Percentiles rank a stretch among this genome's conserved stretches.
These are phyloP conservation scores for Globisporangium perplexum DNA, from an alignment of 352 stramenopile genomes.

Conservation along the genomic window DNA sequence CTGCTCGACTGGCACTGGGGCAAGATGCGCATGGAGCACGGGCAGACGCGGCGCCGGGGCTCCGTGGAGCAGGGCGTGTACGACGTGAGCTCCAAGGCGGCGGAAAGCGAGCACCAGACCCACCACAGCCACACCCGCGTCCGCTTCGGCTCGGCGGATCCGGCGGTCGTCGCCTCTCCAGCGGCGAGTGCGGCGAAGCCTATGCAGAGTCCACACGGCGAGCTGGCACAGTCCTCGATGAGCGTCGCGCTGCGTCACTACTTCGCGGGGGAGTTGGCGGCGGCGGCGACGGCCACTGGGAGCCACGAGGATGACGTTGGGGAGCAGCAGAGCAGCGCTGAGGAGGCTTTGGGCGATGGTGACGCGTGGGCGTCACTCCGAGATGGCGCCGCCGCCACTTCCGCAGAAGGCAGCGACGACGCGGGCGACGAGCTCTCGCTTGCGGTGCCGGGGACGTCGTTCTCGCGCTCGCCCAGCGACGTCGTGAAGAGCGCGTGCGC, in stretches of 20 bases:
- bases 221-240: constrained; percentile 54
- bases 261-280: constrained; percentile 51
- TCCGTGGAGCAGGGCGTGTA: constrained; percentile 15
- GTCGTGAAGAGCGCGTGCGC: constrained; percentile 23
- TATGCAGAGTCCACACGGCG: constrained; percentile 30
- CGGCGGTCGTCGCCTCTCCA: constrained; percentile 11
- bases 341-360: not conserved
- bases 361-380: not conserved
- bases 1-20: constrained; percentile 81
- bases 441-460: not conserved
- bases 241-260: constrained; percentile 40
- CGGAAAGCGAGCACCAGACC: not conserved
- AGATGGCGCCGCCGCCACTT: not conserved
- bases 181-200: not conserved
- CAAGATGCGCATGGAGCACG: constrained; percentile 38
- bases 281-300: no score
- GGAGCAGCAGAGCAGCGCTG: not conserved
- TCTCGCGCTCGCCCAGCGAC: not conserved
- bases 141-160: constrained; percentile 13
- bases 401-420: not conserved
- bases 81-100: not conserved
- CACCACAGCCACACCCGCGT: no score
- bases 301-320: not conserved
- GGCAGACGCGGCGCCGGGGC: constrained; percentile 3
- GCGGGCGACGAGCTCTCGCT: no score